A percentile compares a stretch with the other conserved stretches of the same genome.
Evolutionary conservation across 345 rosid species (phyloP).

Genomic region (Populus simonii): DNA sequence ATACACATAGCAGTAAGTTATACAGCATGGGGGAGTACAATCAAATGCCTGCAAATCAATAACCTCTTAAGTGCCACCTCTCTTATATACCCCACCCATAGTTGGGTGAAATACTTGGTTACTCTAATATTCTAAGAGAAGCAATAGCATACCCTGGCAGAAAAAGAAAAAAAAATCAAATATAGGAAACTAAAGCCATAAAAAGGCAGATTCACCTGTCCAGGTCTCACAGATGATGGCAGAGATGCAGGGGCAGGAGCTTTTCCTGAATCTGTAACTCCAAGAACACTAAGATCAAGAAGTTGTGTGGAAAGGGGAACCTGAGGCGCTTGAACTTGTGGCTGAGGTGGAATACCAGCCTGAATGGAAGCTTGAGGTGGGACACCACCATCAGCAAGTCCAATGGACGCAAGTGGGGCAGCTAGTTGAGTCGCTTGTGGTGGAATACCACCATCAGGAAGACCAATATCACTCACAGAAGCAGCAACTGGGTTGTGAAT

Average conservation of each 20-base stretch:
- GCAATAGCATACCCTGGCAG: neutral
- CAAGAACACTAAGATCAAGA: conserved; percentile 91
- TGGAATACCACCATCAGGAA: conserved; percentile 76
- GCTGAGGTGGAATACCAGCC: conserved; percentile 36
- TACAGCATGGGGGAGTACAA: neutral
- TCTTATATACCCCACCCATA: neutral
- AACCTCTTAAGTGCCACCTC: neutral
- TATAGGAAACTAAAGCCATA: neutral
- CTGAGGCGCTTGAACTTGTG: conserved; percentile 47
- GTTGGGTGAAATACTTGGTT: neutral
- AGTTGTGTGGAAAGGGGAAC: conserved; percentile 60
- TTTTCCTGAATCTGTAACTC: conserved; percentile 73
- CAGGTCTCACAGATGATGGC: conserved; percentile 79
- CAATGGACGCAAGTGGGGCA: conserved; percentile 47
- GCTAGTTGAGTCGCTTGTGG: conserved; percentile 55
- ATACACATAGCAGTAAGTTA: neutral
- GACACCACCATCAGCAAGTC: conserved; percentile 86
- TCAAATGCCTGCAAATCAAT: neutral
- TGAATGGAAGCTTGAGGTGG: conserved; percentile 61
- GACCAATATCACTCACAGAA: conserved; percentile 51
- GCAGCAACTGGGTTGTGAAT: conserved; percentile 41
- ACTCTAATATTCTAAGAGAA: neutral
- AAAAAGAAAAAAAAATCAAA: neutral
- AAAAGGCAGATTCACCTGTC: conserved; percentile 57
- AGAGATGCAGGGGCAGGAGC: conserved; percentile 52